A percentile compares a stretch with the other conserved stretches of the same genome.
Conservation (phyloP, 805 yeast species). For the Myxozyma sirexii region DNA sequence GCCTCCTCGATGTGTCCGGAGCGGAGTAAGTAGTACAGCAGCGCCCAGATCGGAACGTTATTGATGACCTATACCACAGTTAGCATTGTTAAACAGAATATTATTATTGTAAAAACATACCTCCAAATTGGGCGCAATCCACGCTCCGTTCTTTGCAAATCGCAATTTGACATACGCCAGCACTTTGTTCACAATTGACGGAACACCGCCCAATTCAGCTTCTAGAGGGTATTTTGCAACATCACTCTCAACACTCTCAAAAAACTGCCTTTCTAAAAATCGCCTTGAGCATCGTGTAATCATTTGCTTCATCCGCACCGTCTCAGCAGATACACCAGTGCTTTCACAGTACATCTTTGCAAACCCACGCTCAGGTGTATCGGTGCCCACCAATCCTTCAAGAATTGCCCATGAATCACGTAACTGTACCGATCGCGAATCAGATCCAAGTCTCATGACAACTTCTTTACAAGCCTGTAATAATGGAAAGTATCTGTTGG, state of each 20-base stretch:
- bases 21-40: constrained; percentile 79
- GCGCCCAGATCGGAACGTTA: constrained; percentile 93
- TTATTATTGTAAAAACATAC: too few relatives aligned
- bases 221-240: constrained; percentile 55
- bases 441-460: constrained; percentile 53
- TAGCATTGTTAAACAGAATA: too few relatives aligned
- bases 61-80: constrained; percentile 56
- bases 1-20: constrained; percentile 85
- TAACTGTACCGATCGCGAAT: constrained; percentile 68
- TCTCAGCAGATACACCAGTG: constrained; percentile 40
- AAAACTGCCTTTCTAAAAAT: constrained; percentile 76
- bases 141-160: constrained; percentile 48
- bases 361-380: constrained; percentile 41
- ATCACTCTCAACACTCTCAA: constrained; percentile 66
- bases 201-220: constrained; percentile 63
- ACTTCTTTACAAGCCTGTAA: constrained; percentile 63
- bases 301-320: constrained; percentile 44
- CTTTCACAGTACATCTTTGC: constrained; percentile 42
- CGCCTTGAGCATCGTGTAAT: constrained; percentile 59
- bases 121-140: constrained; percentile 59
- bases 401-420: constrained; percentile 75
- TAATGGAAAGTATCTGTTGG: constrained; percentile 50
- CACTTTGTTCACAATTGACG: constrained; percentile 72
- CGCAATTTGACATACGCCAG: constrained; percentile 59
- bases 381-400: constrained; percentile 47